A percentile compares a stretch with the other conserved stretches of the same genome.
These are phyloP conservation scores for Micromonas commoda DNA, from an alignment of 139 green algal species.

Conservation along the genomic window DNA sequence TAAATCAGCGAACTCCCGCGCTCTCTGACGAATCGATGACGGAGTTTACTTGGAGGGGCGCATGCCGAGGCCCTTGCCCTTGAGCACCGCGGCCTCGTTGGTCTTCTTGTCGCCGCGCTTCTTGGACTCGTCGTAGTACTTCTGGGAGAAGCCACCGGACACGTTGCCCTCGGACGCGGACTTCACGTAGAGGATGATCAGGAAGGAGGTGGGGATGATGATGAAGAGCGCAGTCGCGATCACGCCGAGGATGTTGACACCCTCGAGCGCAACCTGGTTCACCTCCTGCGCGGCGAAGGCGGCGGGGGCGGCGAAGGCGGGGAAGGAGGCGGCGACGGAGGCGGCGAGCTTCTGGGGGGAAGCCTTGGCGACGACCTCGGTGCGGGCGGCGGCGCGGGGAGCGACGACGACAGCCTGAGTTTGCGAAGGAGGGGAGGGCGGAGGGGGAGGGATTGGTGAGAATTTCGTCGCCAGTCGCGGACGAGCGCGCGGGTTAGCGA, in stretches of 20 bases:
- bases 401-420: background rate
- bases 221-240: slow-evolving; percentile 37
- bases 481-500: too few species aligned
- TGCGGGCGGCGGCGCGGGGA: too few species aligned
- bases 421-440: background rate
- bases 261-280: slow-evolving; percentile 13
- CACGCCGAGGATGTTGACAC: slow-evolving; percentile 33
- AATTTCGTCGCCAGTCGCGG: too few species aligned
- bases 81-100: slow-evolving; percentile 19
- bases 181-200: slow-evolving; percentile 34
- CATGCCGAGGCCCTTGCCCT: slow-evolving; percentile 30
- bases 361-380: background rate
- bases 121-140: slow-evolving; percentile 33
- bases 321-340: background rate
- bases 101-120: slow-evolving; percentile 32
- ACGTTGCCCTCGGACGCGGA: slow-evolving; percentile 27
- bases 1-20: too few species aligned
- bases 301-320: slow-evolving; percentile 1
- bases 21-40: too few species aligned
- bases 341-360: background rate
- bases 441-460: background rate
- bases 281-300: slow-evolving; percentile 11
- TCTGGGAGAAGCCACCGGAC: slow-evolving; percentile 32
- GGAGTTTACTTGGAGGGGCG: slow-evolving; percentile 32
- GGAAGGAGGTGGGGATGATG: slow-evolving; percentile 33